Conservation (phyloP, 257 asterid genomes). For the Verbena officinalis region DNA sequence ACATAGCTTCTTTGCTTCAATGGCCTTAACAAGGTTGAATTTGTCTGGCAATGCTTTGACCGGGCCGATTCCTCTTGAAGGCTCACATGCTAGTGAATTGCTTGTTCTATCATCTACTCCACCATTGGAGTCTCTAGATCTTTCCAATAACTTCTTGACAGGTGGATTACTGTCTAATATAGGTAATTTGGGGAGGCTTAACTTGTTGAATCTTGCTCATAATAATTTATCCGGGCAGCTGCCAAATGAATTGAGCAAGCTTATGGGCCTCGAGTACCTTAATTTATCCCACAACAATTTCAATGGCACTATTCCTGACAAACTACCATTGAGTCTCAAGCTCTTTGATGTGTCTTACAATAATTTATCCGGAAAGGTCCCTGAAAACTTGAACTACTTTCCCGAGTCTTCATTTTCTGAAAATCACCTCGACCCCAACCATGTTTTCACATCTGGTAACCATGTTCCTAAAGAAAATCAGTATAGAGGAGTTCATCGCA, state of each 20-base stretch:
- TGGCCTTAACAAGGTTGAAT: conserved; percentile 52
- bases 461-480: conserved; percentile 26
- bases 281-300: conserved; percentile 67
- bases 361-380: conserved; percentile 56
- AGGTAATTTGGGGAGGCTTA: conserved; percentile 62
- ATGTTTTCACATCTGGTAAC: conserved; percentile 9
- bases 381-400: conserved; percentile 54
- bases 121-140: conserved; percentile 69
- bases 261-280: conserved; percentile 57
- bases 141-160: conserved; percentile 58
- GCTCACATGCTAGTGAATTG: conserved; percentile 50
- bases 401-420: conserved; percentile 74
- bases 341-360: conserved; percentile 64
- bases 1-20: conserved; percentile 53
- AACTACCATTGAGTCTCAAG: conserved; percentile 51
- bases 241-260: conserved; percentile 61
- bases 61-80: conserved; percentile 65
- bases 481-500: conserved; percentile 36
- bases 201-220: conserved; percentile 58
- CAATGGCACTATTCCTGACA: conserved; percentile 59
- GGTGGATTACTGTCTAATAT: conserved; percentile 59
- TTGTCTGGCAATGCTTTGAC: conserved; percentile 61
- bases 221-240: conserved; percentile 65
- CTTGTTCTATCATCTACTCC: conserved; percentile 56
- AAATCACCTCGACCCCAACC: conserved; percentile 33